Evolutionary conservation across 139 green algal species (phyloP), one percentile per base, ranked within the genome.

Genomic region (Pycnococcus provasolii): DNA sequence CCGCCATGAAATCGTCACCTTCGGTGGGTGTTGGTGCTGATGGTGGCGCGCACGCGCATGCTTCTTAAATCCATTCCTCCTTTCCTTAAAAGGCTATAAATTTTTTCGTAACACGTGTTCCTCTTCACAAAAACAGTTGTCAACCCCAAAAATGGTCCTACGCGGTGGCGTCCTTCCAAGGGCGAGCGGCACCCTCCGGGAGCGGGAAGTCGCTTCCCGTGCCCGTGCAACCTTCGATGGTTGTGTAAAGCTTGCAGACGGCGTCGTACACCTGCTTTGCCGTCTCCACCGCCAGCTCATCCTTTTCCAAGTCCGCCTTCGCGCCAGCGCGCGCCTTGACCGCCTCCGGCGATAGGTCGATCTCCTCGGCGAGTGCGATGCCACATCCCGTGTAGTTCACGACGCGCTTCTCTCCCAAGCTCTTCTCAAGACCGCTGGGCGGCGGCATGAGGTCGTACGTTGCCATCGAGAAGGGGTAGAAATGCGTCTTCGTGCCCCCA

Each of bases 391-490:
- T 68, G 61, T 63, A 90, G 60, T 83, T 80, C 4, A 87, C 90
- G 2, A 92, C 41, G 7, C 90, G 79, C 11, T 83, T 66, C 80
- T 96, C 89, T 9, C 89, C 89, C 26, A 96, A 77, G 42, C 42
- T 61, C 67, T 89, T 90, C 45, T 95, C 84, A n/a, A 89, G 59
- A 2, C 63, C 71, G n/a, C 76, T 75, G 5, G 91, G 91, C 4
- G 92, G 92, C 0, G 93, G 93, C 93, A 99, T 99, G 62, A 99
- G 81, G 48, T 82, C 81, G 59, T 82, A 88, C 8, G 68, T 85
- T 65, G 81, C 87, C 89, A 99, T 96, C 65, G 93, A 83, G 74
- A 97, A 86, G 46, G 93, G 90, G 70, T 90, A 90, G 11, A 97
- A 55, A 81, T 96, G 91, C 1, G 80, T 86, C 1, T 81, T 74